phyloP scores from a whole-genome alignment of 2,329 filamentous ascomycete genomes.

The Arthrobotrys conoides region DNA sequence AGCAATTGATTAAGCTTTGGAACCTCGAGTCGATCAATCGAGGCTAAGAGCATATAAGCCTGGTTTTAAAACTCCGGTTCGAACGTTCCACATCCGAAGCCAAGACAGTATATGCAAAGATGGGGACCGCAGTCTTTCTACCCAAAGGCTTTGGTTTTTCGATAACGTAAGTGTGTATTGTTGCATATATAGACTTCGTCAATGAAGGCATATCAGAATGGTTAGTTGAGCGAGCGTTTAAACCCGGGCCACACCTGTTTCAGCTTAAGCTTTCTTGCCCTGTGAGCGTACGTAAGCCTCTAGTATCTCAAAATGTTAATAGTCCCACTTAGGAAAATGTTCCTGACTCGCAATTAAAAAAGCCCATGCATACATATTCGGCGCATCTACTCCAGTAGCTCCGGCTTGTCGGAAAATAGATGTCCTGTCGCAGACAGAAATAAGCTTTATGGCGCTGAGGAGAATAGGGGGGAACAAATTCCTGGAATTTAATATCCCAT shows the following conservation, averaged over 20 bases:
- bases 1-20: not conserved
- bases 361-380: constrained; percentile 10
- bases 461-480: constrained; percentile 20
- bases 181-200: not conserved
- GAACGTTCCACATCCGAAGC: constrained; percentile 25
- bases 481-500: constrained; percentile 4
- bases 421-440: constrained; percentile 12
- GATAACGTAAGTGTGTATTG: no score
- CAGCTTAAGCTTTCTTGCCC: constrained; percentile 40
- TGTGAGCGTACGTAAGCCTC: constrained; percentile 41
- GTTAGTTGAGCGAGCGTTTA: not conserved
- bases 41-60: constrained; percentile 8
- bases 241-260: constrained; percentile 27
- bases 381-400: not conserved
- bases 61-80: constrained; percentile 9
- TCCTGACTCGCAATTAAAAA: constrained; percentile 32
- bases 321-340: not conserved
- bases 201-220: not conserved
- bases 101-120: constrained; percentile 7
- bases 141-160: not conserved
- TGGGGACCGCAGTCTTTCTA: not conserved
- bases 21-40: not conserved
- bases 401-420: constrained; percentile 21
- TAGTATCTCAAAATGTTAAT: not conserved
- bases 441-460: constrained; percentile 36